Conservation (phyloP, 768 basidiomycete genomes). For the Lactarius akahatsu region DNA sequence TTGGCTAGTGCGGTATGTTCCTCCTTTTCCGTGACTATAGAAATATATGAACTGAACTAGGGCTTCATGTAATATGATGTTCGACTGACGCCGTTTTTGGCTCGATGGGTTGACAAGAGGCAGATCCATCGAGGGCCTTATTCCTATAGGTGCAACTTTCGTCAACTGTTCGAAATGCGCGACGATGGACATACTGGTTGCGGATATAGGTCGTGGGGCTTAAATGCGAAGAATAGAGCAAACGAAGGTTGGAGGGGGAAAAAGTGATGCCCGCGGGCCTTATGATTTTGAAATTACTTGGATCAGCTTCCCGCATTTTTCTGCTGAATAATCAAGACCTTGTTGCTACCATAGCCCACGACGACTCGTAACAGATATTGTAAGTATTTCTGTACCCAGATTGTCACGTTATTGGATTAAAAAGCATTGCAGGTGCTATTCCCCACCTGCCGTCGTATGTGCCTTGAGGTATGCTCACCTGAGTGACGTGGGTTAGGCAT, state of each 20-base stretch:
- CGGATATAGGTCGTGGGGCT: not conserved
- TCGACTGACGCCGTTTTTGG: conserved; percentile 13
- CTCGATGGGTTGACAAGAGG: not conserved
- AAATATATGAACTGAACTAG: not conserved
- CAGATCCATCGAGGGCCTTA: not conserved
- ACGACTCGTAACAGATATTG: not conserved
- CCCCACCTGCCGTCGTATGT: not conserved
- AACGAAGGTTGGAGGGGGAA: not conserved
- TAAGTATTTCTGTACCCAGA: not conserved
- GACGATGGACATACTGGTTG: conserved; percentile 1
- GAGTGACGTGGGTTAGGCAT: not conserved
- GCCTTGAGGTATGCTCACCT: not conserved
- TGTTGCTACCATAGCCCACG: not conserved
- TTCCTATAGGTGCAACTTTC: not conserved
- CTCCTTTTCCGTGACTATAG: not conserved
- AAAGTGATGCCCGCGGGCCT: not conserved
- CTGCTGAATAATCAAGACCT: not conserved
- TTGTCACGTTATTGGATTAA: not conserved
- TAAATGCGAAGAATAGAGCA: not conserved
- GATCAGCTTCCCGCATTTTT: not conserved
- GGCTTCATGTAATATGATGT: not conserved
- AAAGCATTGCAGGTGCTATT: not conserved
- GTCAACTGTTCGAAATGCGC: not conserved
- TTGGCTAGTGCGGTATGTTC: conserved; percentile 8
- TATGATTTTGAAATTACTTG: not conserved